Conservation (phyloP, 352 stramenopile species). For the Globisporangium paddicum region DNA sequence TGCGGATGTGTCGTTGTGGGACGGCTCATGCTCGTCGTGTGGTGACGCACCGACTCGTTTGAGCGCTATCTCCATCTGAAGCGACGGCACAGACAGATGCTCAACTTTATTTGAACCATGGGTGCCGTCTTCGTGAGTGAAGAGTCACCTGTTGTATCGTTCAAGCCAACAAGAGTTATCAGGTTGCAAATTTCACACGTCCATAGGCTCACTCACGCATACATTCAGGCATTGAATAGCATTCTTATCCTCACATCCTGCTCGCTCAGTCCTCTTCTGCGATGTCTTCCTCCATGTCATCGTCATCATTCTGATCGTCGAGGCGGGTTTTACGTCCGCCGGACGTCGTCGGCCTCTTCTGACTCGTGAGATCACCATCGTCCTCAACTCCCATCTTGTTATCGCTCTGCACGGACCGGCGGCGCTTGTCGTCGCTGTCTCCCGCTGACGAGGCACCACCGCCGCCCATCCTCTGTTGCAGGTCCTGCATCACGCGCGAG, state of each 20-base stretch:
- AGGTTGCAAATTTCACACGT: too few relatives aligned
- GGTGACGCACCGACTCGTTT: background rate
- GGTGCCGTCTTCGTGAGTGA: background rate
- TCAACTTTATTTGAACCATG: slow-evolving; percentile 1
- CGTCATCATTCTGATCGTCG: slow-evolving; percentile 41
- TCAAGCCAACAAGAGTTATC: background rate
- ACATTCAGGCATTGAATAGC: too few relatives aligned
- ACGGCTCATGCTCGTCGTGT: background rate
- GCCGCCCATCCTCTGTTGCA: slow-evolving; percentile 51
- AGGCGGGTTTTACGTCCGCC: slow-evolving; percentile 21
- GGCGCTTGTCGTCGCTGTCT: slow-evolving; percentile 19
- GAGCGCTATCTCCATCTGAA: slow-evolving; percentile 2
- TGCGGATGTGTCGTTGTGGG: background rate
- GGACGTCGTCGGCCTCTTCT: slow-evolving; percentile 11
- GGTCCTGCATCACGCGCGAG: slow-evolving; percentile 52
- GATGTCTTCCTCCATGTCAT: slow-evolving; percentile 83
- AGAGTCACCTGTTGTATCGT: background rate
- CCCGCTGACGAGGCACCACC: background rate
- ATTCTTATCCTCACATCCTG: too few relatives aligned
- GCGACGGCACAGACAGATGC: background rate
- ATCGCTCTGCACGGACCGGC: slow-evolving; percentile 20
- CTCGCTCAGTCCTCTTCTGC: slow-evolving; percentile 46
- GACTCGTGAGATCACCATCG: slow-evolving; percentile 11
- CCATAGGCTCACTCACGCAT: too few relatives aligned
- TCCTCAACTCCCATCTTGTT: slow-evolving; percentile 23